These are phyloP conservation scores for Physcia stellaris DNA, from an alignment of 495 filamentous ascomycete species.

Conservation along the genomic window DNA sequence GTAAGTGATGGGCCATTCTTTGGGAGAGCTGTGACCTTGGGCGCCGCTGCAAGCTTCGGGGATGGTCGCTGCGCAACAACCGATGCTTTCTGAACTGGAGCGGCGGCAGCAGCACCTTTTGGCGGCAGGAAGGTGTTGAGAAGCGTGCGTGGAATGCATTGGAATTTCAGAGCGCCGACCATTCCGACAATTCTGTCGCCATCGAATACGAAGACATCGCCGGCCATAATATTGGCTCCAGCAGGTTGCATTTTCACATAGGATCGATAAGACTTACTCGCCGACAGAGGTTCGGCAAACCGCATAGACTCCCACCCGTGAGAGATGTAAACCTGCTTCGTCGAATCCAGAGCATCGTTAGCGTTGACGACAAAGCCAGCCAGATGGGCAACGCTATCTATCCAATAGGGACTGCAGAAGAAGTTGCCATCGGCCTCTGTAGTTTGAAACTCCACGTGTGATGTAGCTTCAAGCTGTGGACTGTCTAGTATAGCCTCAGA, in stretches of 20 bases:
- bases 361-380: conserved; percentile 49
- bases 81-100: conserved; percentile 1
- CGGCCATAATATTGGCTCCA: conserved; percentile 33
- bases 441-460: conserved; percentile 29
- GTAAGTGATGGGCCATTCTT: conserved; percentile 11
- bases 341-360: conserved; percentile 44
- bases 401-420: conserved; percentile 25
- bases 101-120: conserved; percentile 2
- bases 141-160: conserved; percentile 36
- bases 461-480: conserved; percentile 25
- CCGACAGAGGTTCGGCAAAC: conserved; percentile 39
- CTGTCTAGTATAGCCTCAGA: conserved; percentile 36
- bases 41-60: conserved; percentile 10
- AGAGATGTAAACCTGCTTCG: conserved; percentile 47
- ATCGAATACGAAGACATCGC: conserved; percentile 47
- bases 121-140: conserved; percentile 34
- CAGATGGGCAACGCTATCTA: conserved; percentile 30
- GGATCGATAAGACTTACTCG: conserved; percentile 41
- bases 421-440: conserved; percentile 21
- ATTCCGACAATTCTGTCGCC: conserved; percentile 37
- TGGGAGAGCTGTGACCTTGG: conserved; percentile 21
- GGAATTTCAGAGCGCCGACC: conserved; percentile 39
- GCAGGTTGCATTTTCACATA: conserved; percentile 47
- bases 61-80: conserved; percentile 2
- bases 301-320: conserved; percentile 52